A percentile compares a stretch with the other conserved stretches of the same genome.
These are phyloP conservation scores for Fusarium sp. DNA, from an alignment of 2,329 filamentous ascomycete genomes.

Conservation along the genomic window DNA sequence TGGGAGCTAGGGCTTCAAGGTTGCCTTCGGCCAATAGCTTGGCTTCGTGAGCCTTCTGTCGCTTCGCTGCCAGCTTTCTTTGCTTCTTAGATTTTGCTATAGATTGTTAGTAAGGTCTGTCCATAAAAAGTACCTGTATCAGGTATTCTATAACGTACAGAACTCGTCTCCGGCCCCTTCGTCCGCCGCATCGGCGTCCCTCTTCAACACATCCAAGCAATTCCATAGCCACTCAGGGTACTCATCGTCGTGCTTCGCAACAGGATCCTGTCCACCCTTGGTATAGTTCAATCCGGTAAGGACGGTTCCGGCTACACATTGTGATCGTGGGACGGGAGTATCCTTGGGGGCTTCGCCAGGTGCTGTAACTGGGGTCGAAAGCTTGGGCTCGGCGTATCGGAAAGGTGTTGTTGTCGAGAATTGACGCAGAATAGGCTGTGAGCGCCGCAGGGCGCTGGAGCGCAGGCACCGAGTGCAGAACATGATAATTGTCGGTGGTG, in stretches of 20 bases:
- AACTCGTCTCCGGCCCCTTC: constrained; percentile 77
- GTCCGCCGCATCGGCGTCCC: constrained; percentile 59
- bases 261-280: constrained; percentile 77
- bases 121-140: background rate
- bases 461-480: constrained; percentile 63
- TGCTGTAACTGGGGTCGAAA: constrained; percentile 51
- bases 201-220: constrained; percentile 72
- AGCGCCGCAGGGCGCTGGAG: constrained; percentile 50
- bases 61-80: constrained; percentile 76
- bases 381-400: constrained; percentile 52
- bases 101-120: constrained; percentile 27
- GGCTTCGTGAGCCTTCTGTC: constrained; percentile 66
- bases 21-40: constrained; percentile 73
- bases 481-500: constrained; percentile 49
- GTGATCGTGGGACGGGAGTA: constrained; percentile 55
- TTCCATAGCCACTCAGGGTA: constrained; percentile 87
- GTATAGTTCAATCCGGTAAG: constrained; percentile 81
- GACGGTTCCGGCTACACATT: constrained; percentile 74
- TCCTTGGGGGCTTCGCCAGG: constrained; percentile 48
- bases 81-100: constrained; percentile 87
- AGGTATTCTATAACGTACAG: constrained; percentile 66
- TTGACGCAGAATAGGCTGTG: constrained; percentile 49
- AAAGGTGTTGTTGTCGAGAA: constrained; percentile 56
- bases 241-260: constrained; percentile 78
- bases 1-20: constrained; percentile 71